phyloP scores from a whole-genome alignment of 306 rosid species.

The Gillenia trifoliata region DNA sequence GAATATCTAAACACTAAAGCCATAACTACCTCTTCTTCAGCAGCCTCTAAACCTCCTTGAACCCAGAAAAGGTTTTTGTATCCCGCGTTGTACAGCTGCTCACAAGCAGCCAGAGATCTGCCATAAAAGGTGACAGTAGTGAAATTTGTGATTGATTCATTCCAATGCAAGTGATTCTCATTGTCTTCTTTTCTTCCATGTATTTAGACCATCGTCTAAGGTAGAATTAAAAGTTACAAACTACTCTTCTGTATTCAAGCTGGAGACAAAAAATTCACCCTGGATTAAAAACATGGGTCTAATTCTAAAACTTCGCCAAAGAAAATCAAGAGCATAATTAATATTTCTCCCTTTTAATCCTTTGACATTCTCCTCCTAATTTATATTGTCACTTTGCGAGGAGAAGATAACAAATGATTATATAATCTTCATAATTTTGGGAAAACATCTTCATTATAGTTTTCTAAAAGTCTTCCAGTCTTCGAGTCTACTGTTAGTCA shows the following conservation, averaged over 20 bases:
- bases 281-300: not conserved
- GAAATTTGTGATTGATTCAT: slow-evolving; percentile 2
- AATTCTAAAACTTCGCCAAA: not conserved
- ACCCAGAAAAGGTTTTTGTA: slow-evolving; percentile 90
- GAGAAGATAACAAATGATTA: not conserved
- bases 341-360: not conserved
- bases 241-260: not conserved
- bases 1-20: not conserved
- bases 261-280: not conserved
- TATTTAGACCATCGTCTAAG: not conserved
- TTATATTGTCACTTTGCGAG: not conserved
- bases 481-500: not conserved
- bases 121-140: slow-evolving; percentile 5
- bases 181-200: not conserved
- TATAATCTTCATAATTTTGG: not conserved
- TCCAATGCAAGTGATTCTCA: not conserved
- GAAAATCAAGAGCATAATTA: not conserved
- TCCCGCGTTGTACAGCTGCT: slow-evolving; percentile 72
- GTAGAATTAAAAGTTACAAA: not conserved
- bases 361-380: not conserved
- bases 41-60: slow-evolving; percentile 89
- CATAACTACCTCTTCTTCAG: slow-evolving; percentile 74
- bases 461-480: not conserved
- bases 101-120: slow-evolving; percentile 93
- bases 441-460: not conserved